Conservation (phyloP, 192 early-diverging fungal species). For the Gonapodya sp. region DNA sequence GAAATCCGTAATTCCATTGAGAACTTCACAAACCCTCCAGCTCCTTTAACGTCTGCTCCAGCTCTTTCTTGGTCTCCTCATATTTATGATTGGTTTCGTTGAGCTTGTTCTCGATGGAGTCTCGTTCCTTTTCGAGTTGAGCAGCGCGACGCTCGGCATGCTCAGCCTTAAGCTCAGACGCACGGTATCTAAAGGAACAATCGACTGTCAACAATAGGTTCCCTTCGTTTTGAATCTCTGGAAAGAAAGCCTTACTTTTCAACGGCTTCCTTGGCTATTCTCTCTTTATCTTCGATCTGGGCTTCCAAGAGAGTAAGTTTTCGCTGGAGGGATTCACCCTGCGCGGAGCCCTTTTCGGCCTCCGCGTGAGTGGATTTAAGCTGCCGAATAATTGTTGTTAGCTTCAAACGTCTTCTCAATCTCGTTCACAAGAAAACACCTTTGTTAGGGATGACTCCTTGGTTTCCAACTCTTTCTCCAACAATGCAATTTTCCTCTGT, state of each 20-base stretch:
- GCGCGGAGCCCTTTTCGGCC: slow-evolving; percentile 31
- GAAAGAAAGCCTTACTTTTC: slow-evolving; percentile 32
- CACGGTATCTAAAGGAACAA: slow-evolving; percentile 20
- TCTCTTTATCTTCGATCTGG: slow-evolving; percentile 48
- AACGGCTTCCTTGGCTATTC: slow-evolving; percentile 51
- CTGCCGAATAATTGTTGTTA: slow-evolving; percentile 14
- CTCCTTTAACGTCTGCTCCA: slow-evolving; percentile 62
- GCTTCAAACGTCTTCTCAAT: neutral
- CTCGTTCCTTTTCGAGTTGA: slow-evolving; percentile 63
- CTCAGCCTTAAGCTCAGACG: slow-evolving; percentile 66
- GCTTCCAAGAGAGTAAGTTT: slow-evolving; percentile 36
- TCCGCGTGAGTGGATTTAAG: slow-evolving; percentile 34
- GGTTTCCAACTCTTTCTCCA: slow-evolving; percentile 11
- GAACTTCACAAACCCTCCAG: slow-evolving; percentile 72
- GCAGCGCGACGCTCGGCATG: slow-evolving; percentile 80
- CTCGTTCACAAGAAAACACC: neutral
- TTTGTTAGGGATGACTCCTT: slow-evolving; percentile 10
- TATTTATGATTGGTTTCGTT: slow-evolving; percentile 61
- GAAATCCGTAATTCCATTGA: neutral
- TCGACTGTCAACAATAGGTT: neutral
- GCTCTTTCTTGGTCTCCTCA: slow-evolving; percentile 52
- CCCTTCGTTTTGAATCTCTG: neutral
- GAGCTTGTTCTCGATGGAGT: slow-evolving; percentile 58
- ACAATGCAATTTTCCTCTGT: slow-evolving; percentile 10
- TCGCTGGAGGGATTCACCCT: slow-evolving; percentile 31